Evolutionary conservation across 2,329 filamentous ascomycete genomes (phyloP).

Genomic region (Aspergillus glaucus): DNA sequence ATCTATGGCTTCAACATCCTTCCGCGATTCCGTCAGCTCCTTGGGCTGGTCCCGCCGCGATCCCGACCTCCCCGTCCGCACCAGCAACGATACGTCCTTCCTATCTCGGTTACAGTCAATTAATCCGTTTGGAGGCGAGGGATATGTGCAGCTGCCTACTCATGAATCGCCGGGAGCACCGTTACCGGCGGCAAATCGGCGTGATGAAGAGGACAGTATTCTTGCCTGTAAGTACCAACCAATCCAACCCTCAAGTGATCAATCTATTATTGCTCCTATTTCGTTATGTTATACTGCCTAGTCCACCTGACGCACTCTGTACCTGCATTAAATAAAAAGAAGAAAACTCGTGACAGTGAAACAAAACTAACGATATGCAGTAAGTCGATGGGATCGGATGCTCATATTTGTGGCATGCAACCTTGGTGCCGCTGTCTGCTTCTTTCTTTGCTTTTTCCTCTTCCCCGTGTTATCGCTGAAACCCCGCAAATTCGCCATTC

Average conservation of each 20-base stretch:
- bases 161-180: slow-evolving; percentile 77
- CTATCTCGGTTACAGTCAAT: slow-evolving; percentile 74
- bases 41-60: slow-evolving; percentile 89
- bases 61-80: slow-evolving; percentile 68
- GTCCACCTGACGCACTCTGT: slow-evolving; percentile 32
- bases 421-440: slow-evolving; percentile 80
- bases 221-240: slow-evolving; percentile 72
- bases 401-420: slow-evolving; percentile 90
- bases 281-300: slow-evolving; percentile 11
- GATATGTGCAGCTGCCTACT: slow-evolving; percentile 86
- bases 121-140: slow-evolving; percentile 80
- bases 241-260: neutral
- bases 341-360: neutral
- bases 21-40: slow-evolving; percentile 90
- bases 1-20: slow-evolving; percentile 52
- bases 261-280: slow-evolving; percentile 9
- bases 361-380: slow-evolving; percentile 44
- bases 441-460: slow-evolving; percentile 81
- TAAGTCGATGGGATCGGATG: slow-evolving; percentile 94
- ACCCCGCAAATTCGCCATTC: slow-evolving; percentile 89
- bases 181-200: slow-evolving; percentile 72
- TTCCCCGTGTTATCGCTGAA: slow-evolving; percentile 75
- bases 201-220: slow-evolving; percentile 93
- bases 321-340: slow-evolving; percentile 22
- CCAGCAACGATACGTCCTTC: slow-evolving; percentile 54